A percentile compares a stretch with the other conserved stretches of the same genome.
phyloP scores from a whole-genome alignment of 495 filamentous ascomycete genomes.

The Podospora pseudocomata region DNA sequence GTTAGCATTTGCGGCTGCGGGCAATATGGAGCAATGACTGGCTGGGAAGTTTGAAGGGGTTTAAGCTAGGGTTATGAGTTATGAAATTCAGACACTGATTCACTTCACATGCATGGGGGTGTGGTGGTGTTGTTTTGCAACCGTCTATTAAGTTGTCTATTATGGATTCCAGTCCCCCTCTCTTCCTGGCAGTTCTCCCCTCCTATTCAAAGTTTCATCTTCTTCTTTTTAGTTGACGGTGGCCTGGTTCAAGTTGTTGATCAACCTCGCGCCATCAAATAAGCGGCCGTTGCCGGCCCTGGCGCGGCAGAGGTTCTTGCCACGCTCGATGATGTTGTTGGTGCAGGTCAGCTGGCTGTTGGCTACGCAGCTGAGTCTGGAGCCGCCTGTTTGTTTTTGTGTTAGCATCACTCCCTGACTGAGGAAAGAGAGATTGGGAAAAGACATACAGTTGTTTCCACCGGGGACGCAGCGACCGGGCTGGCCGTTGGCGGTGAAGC shows the following conservation, averaged over 20 bases:
- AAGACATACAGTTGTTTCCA: slow-evolving; percentile 26
- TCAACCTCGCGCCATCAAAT: slow-evolving; percentile 25
- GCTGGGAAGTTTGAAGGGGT: no score
- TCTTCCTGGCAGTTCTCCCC: neutral
- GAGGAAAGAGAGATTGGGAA: neutral
- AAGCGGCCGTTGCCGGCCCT: slow-evolving; percentile 21
- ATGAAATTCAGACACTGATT: no score
- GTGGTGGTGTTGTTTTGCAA: no score
- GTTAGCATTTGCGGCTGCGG: no score
- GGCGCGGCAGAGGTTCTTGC: slow-evolving; percentile 27
- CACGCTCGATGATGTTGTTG: slow-evolving; percentile 29
- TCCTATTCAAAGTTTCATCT: neutral
- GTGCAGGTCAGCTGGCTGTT: slow-evolving; percentile 24
- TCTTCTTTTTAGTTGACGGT: slow-evolving; percentile 17
- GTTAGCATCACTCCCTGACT: neutral
- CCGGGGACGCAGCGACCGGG: slow-evolving; percentile 29
- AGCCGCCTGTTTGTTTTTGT: slow-evolving; percentile 17
- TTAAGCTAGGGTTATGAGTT: no score
- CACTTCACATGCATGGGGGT: neutral
- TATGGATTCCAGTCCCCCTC: neutral
- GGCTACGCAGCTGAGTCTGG: slow-evolving; percentile 26
- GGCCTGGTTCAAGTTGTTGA: slow-evolving; percentile 21
- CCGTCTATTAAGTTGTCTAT: no score
- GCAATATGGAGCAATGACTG: no score
- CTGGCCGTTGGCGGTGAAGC: slow-evolving; percentile 27